phyloP scores from a whole-genome alignment of 495 filamentous ascomycete genomes.

The Xylaria curta region DNA sequence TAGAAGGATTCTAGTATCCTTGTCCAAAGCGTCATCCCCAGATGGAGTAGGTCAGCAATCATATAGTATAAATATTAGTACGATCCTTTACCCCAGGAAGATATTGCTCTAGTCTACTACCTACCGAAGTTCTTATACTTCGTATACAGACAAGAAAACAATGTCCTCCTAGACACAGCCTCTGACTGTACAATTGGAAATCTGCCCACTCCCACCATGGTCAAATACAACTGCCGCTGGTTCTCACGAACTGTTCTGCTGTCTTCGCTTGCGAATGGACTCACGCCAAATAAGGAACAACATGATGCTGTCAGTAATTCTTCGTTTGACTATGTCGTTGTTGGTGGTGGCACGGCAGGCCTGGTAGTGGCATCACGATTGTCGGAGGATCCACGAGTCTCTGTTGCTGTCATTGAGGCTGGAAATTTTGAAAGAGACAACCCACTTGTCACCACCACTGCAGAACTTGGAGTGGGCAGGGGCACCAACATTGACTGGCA shows the following conservation, averaged over 20 bases:
- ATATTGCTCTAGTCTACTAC: too few relatives aligned
- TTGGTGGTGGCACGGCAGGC: conserved; percentile 79
- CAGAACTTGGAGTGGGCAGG: conserved; percentile 9
- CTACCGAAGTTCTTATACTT: not conserved
- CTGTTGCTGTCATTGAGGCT: conserved; percentile 64
- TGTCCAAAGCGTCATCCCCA: conserved; percentile 18
- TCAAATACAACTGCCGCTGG: conserved; percentile 18
- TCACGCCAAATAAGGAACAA: conserved; percentile 15
- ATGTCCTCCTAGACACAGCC: conserved; percentile 19
- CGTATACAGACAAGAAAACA: conserved; percentile 12
- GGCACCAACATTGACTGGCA: conserved; percentile 17
- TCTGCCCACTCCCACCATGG: conserved; percentile 17
- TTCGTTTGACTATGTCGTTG: conserved; percentile 70
- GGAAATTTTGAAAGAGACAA: conserved; percentile 47
- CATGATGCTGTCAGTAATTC: conserved; percentile 12
- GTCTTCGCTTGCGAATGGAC: conserved; percentile 15
- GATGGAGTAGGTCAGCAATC: conserved; percentile 7
- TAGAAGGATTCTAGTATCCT: conserved; percentile 15
- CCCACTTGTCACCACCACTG: conserved; percentile 31
- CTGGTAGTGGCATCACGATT: conserved; percentile 68
- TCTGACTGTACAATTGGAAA: conserved; percentile 12
- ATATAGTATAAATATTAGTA: conserved; percentile 5
- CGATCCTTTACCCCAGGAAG: too few relatives aligned
- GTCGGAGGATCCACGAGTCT: conserved; percentile 65
- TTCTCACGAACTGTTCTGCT: conserved; percentile 18